Percentiles rank a stretch among this genome's conserved stretches.
These are phyloP conservation scores for Fonsecaea pedrosoi DNA, from an alignment of 2,329 filamentous ascomycete species.

Conservation along the genomic window DNA sequence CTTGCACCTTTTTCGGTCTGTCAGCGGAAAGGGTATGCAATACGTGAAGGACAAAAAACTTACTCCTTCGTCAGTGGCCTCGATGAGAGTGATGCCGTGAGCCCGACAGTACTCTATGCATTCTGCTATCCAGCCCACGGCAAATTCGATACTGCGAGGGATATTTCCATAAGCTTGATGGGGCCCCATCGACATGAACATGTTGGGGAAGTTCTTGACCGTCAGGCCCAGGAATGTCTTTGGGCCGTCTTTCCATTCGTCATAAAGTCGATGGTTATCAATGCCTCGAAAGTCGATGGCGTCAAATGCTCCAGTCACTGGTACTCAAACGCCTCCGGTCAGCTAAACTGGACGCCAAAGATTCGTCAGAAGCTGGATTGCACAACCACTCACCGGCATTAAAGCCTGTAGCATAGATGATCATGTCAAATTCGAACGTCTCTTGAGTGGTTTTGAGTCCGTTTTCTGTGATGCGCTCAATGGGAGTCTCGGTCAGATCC, in stretches of 20 bases:
- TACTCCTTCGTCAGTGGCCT: no score
- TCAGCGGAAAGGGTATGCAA: not conserved
- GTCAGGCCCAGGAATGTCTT: not conserved
- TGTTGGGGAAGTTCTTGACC: not conserved
- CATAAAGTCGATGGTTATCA: no score
- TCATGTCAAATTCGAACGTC: no score
- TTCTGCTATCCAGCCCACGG: not conserved
- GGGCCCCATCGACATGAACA: not conserved
- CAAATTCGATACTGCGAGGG: not conserved
- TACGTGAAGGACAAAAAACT: not conserved
- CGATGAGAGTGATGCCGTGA: no score
- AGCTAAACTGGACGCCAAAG: no score
- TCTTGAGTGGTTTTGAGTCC: no score
- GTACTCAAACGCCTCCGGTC: no score
- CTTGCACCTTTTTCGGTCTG: not conserved
- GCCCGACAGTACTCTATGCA: not conserved
- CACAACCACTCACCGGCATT: no score
- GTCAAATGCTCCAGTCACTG: no score
- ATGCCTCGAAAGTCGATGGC: no score
- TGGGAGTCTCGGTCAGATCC: constrained; percentile 50
- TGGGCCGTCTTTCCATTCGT: not conserved
- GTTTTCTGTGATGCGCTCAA: constrained; percentile 36
- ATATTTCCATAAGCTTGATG: not conserved
- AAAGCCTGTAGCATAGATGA: no score
- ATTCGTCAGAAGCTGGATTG: no score